Conservation (phyloP, 495 filamentous ascomycete species). For the Haplographium delicatum region DNA sequence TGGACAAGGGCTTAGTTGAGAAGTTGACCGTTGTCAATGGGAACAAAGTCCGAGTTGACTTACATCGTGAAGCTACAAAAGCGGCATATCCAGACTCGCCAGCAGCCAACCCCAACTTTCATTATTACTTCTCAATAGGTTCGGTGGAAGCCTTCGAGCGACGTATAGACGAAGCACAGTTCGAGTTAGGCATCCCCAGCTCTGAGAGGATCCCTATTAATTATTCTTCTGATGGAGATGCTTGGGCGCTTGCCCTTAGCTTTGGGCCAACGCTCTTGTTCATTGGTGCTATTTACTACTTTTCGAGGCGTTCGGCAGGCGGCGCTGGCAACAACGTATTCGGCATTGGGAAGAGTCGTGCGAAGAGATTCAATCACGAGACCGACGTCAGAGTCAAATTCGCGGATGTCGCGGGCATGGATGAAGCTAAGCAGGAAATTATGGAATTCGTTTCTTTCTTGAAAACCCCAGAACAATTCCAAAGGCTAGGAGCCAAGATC, state of each 20-base stretch:
- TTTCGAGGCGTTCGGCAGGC: constrained; percentile 57
- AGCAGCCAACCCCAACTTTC: constrained; percentile 61
- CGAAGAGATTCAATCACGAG: constrained; percentile 96
- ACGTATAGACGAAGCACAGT: constrained; percentile 78
- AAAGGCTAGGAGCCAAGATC: constrained; percentile 94
- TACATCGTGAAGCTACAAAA: constrained; percentile 74
- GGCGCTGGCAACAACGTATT: constrained; percentile 79
- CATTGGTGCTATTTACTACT: constrained; percentile 69
- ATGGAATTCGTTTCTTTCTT: constrained; percentile 99
- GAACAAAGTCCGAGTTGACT: constrained; percentile 71
- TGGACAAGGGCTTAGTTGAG: constrained; percentile 93
- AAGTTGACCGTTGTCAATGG: constrained; percentile 77
- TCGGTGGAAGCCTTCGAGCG: constrained; percentile 91
- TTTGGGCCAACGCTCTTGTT: constrained; percentile 87
- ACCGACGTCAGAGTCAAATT: constrained; percentile 95
- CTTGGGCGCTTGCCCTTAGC: constrained; percentile 57
- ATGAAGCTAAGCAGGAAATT: constrained; percentile 96
- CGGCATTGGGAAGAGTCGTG: constrained; percentile 89
- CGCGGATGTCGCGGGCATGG: constrained; percentile 95
- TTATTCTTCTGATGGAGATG: constrained; percentile 72
- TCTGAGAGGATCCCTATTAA: constrained; percentile 85
- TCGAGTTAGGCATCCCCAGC: constrained; percentile 76
- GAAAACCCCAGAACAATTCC: constrained; percentile 81
- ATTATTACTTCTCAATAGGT: constrained; percentile 93
- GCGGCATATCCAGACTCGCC: constrained; percentile 78